Evolutionary conservation across 2,329 filamentous ascomycete species (phyloP).

Genomic region (Aphanocladium album): DNA sequence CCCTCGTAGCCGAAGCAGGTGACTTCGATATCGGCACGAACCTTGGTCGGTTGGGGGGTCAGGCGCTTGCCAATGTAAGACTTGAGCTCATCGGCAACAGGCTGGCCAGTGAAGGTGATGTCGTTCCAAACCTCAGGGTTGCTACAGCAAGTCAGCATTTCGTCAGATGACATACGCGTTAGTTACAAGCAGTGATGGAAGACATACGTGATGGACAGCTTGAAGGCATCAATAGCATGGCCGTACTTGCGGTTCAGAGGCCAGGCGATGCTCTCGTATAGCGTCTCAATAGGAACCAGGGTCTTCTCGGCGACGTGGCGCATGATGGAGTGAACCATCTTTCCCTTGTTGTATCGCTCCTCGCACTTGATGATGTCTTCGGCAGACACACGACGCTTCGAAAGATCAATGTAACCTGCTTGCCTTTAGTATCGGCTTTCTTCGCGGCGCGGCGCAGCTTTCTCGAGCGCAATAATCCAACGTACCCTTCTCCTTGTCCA

Average conservation of each 20-base stretch:
- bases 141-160: conserved; percentile 37
- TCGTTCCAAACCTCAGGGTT: conserved; percentile 97
- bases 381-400: conserved; percentile 93
- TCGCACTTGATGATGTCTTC: conserved; percentile 99
- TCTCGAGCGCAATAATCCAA: conserved; percentile 10
- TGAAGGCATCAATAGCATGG: conserved; percentile 96
- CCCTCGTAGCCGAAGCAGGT: conserved; percentile 95
- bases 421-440: conserved; percentile 12
- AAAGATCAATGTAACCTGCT: conserved; percentile 87
- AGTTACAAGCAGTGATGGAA: not conserved
- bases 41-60: conserved; percentile 97
- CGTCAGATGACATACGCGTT: no score
- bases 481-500: conserved; percentile 96
- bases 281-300: conserved; percentile 82
- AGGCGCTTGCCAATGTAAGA: conserved; percentile 95
- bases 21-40: conserved; percentile 95
- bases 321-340: conserved; percentile 99
- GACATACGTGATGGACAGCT: conserved; percentile 90
- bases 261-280: conserved; percentile 95
- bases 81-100: conserved; percentile 83
- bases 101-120: conserved; percentile 78
- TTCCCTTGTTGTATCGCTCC: conserved; percentile 99
- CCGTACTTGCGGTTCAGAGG: conserved; percentile 97
- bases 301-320: conserved; percentile 98
- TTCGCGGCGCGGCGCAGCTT: conserved; percentile 16